Base-by-base conservation (phyloP, 768 basidiomycete species). In the Kwoniella dendrophila region DNA sequence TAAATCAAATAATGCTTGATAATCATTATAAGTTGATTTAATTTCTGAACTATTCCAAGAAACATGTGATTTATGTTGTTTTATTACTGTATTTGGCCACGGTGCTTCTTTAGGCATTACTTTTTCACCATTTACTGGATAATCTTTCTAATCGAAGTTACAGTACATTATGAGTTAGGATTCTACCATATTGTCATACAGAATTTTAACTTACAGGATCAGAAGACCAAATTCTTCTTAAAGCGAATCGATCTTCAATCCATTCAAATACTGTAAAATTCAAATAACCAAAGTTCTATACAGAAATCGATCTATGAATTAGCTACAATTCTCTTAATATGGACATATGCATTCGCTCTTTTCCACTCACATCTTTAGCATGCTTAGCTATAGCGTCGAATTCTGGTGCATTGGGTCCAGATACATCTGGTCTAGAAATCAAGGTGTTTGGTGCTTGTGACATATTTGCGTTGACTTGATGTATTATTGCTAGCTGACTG, bases 361-460 rank as follows among this genome's bases (percentile, higher is more conserved):
- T 24, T 7, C 24, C n/a, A 8, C 49, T 51, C 32, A 51, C 49
- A 5, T 51, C 14, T 34, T 51, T 51, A 18, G 49, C 20, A 20
- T 51, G 32, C n/a, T 51, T 14, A 6, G 49, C 49, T 32, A 51
- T 30, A 22, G 16, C 14, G 18, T 51, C 49, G 49, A 51, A 51
- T 33, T 33, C 49, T 36, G 49, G 49, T 33, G 49, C 14, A 33
- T 51, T 51, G 16, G 49, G 49, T 14, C 11, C 49, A 14, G 49
- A 36, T 22, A 51, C 49, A n/a, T 51, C 49, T 51, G 49, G 49
- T n/a, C 49, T 29, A 16, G 49, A 51, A 18, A 51, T 51, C 18
- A 2, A 10, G 22, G 49, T 51, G 14, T 12, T 29, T 10, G 49
- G 49, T 33, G 49, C 49, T 43, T 43, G 41, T 11, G 41, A 11